Evolutionary conservation across 192 early-diverging fungal genomes (phyloP).

Genomic region (Entomortierella beljakovae): DNA sequence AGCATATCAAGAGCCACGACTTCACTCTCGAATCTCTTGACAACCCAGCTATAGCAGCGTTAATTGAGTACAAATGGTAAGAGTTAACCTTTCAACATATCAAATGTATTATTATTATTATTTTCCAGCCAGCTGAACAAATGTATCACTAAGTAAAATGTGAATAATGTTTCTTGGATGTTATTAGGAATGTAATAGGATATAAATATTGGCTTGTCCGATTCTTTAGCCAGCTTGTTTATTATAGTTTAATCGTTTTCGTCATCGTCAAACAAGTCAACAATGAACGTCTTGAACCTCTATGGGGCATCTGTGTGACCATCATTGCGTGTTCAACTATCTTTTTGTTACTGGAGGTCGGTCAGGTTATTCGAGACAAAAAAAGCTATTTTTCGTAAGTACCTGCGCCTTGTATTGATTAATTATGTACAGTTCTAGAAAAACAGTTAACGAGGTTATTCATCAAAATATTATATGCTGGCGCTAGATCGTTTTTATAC

Average conservation of each 20-base stretch:
- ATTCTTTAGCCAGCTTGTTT: conserved; percentile 8
- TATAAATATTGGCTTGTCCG: conserved; percentile 13
- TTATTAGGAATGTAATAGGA: conserved; percentile 24
- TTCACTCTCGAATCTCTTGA: neutral
- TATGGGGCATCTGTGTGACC: neutral
- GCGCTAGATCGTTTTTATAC: no score
- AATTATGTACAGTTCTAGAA: neutral
- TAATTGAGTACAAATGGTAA: conserved; percentile 30
- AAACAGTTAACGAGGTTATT: neutral
- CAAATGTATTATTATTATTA: neutral
- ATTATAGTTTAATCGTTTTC: conserved; percentile 9
- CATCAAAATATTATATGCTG: neutral
- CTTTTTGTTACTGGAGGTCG: conserved; percentile 16
- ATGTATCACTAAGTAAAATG: neutral
- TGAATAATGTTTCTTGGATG: neutral
- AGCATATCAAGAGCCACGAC: neutral
- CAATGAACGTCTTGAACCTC: neutral
- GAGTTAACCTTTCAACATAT: neutral
- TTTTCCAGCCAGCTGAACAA: neutral
- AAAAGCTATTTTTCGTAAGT: neutral
- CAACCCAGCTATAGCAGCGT: conserved; percentile 18
- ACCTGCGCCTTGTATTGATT: neutral
- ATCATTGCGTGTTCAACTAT: conserved; percentile 2
- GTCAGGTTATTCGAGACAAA: conserved; percentile 4
- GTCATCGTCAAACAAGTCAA: conserved; percentile 4